Percentiles rank a stretch among this genome's conserved stretches.
Evolutionary conservation across 352 stramenopile species (phyloP).

Genomic region (Phytophthora pinifolia): DNA sequence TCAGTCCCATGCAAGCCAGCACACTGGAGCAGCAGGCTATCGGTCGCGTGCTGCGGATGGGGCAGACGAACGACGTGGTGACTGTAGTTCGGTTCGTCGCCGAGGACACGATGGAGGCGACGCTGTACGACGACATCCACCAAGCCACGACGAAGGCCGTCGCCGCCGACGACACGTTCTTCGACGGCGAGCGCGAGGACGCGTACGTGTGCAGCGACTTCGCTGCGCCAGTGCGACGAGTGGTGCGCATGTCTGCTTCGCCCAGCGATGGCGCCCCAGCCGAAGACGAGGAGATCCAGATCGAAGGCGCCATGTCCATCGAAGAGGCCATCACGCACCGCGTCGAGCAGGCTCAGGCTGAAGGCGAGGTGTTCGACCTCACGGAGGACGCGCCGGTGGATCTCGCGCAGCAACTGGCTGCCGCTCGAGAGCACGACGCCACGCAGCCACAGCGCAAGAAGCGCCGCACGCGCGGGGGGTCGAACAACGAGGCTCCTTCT

Average conservation of each 20-base stretch:
- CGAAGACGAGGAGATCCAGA: constrained; percentile 64
- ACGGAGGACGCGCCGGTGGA: constrained; percentile 55
- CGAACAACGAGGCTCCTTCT: neutral
- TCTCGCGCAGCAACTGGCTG: constrained; percentile 33
- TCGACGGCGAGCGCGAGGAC: constrained; percentile 62
- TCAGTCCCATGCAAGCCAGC: constrained; percentile 66
- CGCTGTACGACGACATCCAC: constrained; percentile 80
- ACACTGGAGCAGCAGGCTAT: constrained; percentile 84
- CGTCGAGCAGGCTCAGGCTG: constrained; percentile 46
- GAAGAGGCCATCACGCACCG: constrained; percentile 71
- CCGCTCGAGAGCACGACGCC: constrained; percentile 21
- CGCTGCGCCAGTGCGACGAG: constrained; percentile 45
- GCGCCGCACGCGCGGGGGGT: constrained; percentile 21
- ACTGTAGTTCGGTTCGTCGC: constrained; percentile 76
- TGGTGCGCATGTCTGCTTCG: constrained; percentile 55
- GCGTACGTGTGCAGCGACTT: constrained; percentile 64
- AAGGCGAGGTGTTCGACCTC: constrained; percentile 68
- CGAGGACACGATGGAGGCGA: constrained; percentile 70
- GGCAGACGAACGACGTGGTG: constrained; percentile 70
- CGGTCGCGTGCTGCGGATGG: constrained; percentile 84
- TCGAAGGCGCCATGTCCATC: constrained; percentile 70
- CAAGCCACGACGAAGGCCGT: constrained; percentile 38
- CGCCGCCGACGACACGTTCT: constrained; percentile 62
- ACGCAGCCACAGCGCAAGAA: constrained; percentile 33
- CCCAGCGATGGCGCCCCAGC: constrained; percentile 23